These are phyloP conservation scores for Aleurites moluccanus DNA, from an alignment of 441 rosid species.

Conservation along the genomic window DNA sequence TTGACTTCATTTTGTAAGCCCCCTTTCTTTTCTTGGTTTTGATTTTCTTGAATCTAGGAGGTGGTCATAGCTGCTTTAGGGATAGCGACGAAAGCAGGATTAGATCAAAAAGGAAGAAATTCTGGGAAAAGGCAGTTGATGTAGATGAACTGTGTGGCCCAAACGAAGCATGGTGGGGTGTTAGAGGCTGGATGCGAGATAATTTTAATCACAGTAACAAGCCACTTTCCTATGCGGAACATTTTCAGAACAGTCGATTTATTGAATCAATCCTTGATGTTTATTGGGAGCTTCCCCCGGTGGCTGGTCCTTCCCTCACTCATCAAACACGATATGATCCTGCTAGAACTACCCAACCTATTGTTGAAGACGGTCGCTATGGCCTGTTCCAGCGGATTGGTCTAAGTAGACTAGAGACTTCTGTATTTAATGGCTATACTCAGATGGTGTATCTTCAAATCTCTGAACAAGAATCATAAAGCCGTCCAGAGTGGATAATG, in stretches of 20 bases:
- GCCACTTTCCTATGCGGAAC: constrained; percentile 60
- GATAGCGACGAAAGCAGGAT: constrained; percentile 92
- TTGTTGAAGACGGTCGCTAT: constrained; percentile 85
- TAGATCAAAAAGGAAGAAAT: constrained; percentile 76
- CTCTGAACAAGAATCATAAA: constrained; percentile 55
- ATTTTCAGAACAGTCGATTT: constrained; percentile 75
- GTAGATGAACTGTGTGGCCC: constrained; percentile 76
- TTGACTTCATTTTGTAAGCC: background rate
- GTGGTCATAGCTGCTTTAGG: constrained; percentile 93
- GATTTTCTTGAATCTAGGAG: constrained; percentile 50
- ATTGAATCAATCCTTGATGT: constrained; percentile 75
- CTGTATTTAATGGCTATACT: constrained; percentile 93
- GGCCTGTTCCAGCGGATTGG: constrained; percentile 78
- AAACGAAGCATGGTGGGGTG: constrained; percentile 97
- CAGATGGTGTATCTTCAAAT: constrained; percentile 92
- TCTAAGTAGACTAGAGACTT: constrained; percentile 61
- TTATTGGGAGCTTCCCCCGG: constrained; percentile 96
- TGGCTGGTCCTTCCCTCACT: constrained; percentile 89
- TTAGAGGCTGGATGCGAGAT: constrained; percentile 80
- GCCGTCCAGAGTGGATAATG: constrained; percentile 15
- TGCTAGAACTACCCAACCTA: constrained; percentile 65
- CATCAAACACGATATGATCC: constrained; percentile 94
- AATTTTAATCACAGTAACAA: constrained; percentile 79
- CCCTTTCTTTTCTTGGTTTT: background rate
- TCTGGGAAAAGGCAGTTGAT: constrained; percentile 97